phyloP scores from a whole-genome alignment of 2,329 filamentous ascomycete species.

The Calonectria hawksworthii region DNA sequence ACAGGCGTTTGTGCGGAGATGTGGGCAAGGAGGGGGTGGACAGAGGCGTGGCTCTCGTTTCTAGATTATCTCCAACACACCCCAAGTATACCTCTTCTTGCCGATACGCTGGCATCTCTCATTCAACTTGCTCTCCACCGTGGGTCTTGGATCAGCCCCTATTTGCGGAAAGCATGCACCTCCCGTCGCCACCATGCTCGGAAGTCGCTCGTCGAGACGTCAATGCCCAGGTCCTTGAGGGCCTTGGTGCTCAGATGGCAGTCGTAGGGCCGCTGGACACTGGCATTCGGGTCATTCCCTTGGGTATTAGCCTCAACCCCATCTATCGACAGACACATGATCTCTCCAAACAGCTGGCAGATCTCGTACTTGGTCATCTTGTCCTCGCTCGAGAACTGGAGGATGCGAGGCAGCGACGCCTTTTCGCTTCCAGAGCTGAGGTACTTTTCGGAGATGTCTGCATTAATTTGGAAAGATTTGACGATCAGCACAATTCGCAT shows the following conservation, averaged over 20 bases:
- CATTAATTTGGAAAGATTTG: background rate
- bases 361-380: slow-evolving; percentile 93
- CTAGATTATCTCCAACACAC: slow-evolving; percentile 11
- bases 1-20: background rate
- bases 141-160: slow-evolving; percentile 34
- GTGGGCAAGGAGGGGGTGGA: background rate
- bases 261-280: slow-evolving; percentile 86
- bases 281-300: slow-evolving; percentile 78
- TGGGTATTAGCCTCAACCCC: slow-evolving; percentile 78
- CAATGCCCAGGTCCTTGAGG: slow-evolving; percentile 80
- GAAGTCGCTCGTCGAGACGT: slow-evolving; percentile 82
- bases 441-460: slow-evolving; percentile 81
- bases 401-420: slow-evolving; percentile 72
- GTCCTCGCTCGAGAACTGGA: slow-evolving; percentile 92
- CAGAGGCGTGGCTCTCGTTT: background rate
- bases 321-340: slow-evolving; percentile 80
- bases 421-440: slow-evolving; percentile 63
- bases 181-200: slow-evolving; percentile 83
- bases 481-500: background rate
- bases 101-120: slow-evolving; percentile 14
- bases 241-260: slow-evolving; percentile 86
- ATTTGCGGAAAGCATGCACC: slow-evolving; percentile 71
- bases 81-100: slow-evolving; percentile 18
- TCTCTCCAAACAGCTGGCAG: slow-evolving; percentile 81
- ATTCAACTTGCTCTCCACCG: background rate